Conservation (phyloP, 1,284 basidiomycete species). For the Heterobasidion parviporum region DNA sequence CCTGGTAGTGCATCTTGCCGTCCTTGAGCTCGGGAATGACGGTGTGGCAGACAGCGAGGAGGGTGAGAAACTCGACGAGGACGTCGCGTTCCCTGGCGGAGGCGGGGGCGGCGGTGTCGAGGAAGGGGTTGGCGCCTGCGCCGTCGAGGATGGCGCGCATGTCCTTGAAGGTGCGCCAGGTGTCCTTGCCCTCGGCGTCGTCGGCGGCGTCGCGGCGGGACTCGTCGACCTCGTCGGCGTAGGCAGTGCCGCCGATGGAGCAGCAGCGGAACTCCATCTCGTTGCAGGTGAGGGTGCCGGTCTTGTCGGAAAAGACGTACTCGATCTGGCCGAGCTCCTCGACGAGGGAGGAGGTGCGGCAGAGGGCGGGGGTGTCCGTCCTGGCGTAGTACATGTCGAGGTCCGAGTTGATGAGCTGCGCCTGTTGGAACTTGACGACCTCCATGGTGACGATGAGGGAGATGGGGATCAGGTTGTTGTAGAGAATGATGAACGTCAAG, state of each 20-base stretch:
- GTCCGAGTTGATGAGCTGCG: constrained; percentile 94
- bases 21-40: constrained; percentile 94
- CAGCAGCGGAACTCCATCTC: constrained; percentile 98
- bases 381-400: constrained; percentile 93
- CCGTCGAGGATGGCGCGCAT: constrained; percentile 49
- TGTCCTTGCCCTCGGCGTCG: constrained; percentile 55
- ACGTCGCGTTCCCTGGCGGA: constrained; percentile 44
- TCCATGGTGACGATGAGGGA: constrained; percentile 99
- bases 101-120: constrained; percentile 28
- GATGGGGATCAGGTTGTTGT: constrained; percentile 99
- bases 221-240: constrained; percentile 86
- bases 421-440: constrained; percentile 98
- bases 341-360: constrained; percentile 93
- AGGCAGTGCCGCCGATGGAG: constrained; percentile 82
- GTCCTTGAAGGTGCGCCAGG: constrained; percentile 73
- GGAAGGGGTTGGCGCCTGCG: constrained; percentile 42
- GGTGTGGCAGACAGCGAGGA: constrained; percentile 96
- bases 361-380: constrained; percentile 94
- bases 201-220: constrained; percentile 50
- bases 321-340: constrained; percentile 99
- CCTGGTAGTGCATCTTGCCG: constrained; percentile 86
- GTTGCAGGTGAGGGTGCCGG: constrained; percentile 93
- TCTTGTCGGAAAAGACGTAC: constrained; percentile 99
- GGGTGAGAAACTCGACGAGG: constrained; percentile 80
- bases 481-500: constrained; percentile 96